These are phyloP conservation scores for Capronia americana DNA, from an alignment of 2,329 filamentous ascomycete genomes.

Conservation along the genomic window DNA sequence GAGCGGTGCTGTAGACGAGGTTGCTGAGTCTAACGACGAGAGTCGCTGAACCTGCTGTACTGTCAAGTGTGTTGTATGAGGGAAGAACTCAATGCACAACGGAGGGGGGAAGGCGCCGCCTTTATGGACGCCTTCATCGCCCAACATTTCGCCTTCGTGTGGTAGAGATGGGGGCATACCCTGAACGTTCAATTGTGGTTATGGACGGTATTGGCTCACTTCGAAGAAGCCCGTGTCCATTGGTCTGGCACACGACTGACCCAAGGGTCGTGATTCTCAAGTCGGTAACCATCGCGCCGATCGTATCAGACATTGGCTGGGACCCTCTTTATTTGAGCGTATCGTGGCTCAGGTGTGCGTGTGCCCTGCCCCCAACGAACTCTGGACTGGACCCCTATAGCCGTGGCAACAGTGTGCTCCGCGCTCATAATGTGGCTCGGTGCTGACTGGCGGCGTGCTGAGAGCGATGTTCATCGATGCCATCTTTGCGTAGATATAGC, in stretches of 20 bases:
- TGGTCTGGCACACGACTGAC: not conserved
- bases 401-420: not conserved
- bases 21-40: not conserved
- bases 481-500: not conserved
- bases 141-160: not conserved
- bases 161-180: too few relatives aligned
- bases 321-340: not conserved
- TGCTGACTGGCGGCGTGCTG: not conserved
- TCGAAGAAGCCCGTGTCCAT: not conserved
- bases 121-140: not conserved
- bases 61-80: conserved; percentile 1
- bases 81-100: not conserved
- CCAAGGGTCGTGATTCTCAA: conserved; percentile 2
- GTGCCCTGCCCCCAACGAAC: not conserved
- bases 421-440: not conserved
- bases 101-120: not conserved
- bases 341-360: not conserved
- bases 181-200: not conserved
- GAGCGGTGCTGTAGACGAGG: not conserved
- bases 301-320: not conserved
- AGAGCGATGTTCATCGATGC: not conserved
- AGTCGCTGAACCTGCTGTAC: not conserved
- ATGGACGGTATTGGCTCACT: not conserved
- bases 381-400: not conserved
- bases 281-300: not conserved